Evolutionary conservation across 2,329 filamentous ascomycete genomes (phyloP).

Genomic region (Cladobotryum mycophilum): DNA sequence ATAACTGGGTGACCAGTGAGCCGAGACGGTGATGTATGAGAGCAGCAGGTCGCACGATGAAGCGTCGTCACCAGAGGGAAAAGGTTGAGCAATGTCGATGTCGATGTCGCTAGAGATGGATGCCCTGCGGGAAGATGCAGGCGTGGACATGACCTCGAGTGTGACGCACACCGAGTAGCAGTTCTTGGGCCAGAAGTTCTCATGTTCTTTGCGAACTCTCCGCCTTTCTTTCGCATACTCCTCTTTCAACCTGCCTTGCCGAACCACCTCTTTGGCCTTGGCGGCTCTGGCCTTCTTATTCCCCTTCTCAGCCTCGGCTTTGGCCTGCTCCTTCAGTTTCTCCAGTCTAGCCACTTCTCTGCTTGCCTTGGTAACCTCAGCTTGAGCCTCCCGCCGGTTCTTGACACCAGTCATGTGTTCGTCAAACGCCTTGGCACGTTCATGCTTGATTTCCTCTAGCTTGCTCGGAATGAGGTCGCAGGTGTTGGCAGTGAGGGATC

Average conservation of each 20-base stretch:
- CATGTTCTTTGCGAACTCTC: constrained; percentile 37
- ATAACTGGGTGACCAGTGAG: constrained; percentile 56
- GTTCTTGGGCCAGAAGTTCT: constrained; percentile 42
- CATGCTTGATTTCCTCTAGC: constrained; percentile 35
- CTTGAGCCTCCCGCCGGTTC: constrained; percentile 26
- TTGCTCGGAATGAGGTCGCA: constrained; percentile 28
- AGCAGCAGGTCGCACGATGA: constrained; percentile 41
- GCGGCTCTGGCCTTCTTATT: constrained; percentile 29
- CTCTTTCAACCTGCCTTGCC: constrained; percentile 28
- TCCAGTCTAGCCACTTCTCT: constrained; percentile 28
- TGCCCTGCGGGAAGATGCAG: constrained; percentile 40
- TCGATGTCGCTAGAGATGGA: constrained; percentile 45
- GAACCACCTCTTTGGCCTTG: constrained; percentile 30
- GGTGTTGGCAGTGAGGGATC: constrained; percentile 29
- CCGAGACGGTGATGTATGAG: constrained; percentile 53
- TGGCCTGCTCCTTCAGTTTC: constrained; percentile 21
- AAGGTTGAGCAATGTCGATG: constrained; percentile 34
- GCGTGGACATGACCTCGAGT: constrained; percentile 37
- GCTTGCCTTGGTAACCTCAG: constrained; percentile 25
- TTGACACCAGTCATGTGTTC: constrained; percentile 32
- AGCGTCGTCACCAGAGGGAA: constrained; percentile 13
- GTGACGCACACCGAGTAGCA: constrained; percentile 44
- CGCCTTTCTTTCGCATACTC: constrained; percentile 37
- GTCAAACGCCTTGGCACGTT: constrained; percentile 36
- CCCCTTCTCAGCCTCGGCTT: constrained; percentile 22